A percentile compares a stretch with the other conserved stretches of the same genome.
Conservation (phyloP, 2,329 filamentous ascomycete genomes). For the Colletotrichum sp. region DNA sequence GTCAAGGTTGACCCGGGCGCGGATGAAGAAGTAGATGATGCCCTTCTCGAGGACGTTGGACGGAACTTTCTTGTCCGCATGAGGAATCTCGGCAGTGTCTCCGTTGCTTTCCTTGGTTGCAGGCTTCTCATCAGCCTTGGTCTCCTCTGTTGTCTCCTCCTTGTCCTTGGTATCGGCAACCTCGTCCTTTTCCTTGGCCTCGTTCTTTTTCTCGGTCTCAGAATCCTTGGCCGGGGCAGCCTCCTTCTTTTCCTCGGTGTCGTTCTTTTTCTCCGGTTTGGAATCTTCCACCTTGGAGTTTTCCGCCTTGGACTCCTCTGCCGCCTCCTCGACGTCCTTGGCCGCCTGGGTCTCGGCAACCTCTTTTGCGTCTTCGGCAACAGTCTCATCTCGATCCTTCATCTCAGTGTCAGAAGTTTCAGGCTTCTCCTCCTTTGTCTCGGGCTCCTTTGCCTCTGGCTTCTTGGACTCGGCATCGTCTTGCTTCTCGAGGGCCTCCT, state of each 20-base stretch:
- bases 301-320: background rate
- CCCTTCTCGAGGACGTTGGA: constrained; percentile 80
- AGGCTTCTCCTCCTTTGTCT: background rate
- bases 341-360: background rate
- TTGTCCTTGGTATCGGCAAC: background rate
- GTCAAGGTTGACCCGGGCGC: constrained; percentile 76
- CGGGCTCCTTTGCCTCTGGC: background rate
- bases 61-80: constrained; percentile 14
- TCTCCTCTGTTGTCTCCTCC: background rate
- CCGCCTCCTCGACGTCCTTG: background rate
- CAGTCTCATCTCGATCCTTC: background rate
- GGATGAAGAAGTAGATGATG: constrained; percentile 89
- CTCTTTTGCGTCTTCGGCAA: background rate
- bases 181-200: background rate
- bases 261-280: background rate
- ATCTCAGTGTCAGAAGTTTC: background rate
- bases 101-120: background rate
- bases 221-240: background rate
- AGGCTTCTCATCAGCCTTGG: background rate
- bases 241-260: background rate
- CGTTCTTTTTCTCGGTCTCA: background rate
- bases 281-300: background rate
- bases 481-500: constrained; percentile 11
- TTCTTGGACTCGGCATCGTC: background rate
- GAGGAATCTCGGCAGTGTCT: constrained; percentile 12